Evolutionary conservation across 2,329 filamentous ascomycete genomes (phyloP).

Genomic region (Ceratocystis albifundus): DNA sequence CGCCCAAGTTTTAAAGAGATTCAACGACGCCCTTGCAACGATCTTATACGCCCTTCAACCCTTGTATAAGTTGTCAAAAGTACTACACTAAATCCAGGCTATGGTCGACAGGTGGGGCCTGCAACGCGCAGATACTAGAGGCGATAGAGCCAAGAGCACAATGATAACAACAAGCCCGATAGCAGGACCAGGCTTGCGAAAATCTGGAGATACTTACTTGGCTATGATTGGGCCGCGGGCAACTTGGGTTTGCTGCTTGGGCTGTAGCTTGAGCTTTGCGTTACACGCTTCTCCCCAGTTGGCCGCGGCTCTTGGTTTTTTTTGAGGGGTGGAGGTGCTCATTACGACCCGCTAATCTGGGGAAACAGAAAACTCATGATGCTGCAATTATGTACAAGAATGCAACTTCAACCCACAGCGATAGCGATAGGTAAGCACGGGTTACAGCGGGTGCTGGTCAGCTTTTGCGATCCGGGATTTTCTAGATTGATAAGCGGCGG

Average conservation of each 20-base stretch:
- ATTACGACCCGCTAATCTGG: background rate
- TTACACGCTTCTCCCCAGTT: background rate
- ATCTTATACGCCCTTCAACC: slow-evolving; percentile 4
- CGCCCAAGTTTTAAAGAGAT: slow-evolving; percentile 7
- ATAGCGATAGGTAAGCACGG: background rate
- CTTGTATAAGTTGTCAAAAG: slow-evolving; percentile 11
- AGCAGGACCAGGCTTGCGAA: slow-evolving; percentile 3
- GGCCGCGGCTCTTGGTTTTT: background rate
- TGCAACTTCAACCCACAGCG: background rate
- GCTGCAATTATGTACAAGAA: slow-evolving; percentile 1
- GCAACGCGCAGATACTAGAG: background rate
- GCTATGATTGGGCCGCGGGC: background rate
- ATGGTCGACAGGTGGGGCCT: background rate
- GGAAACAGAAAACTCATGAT: background rate
- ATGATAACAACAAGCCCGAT: background rate
- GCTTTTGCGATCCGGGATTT: background rate
- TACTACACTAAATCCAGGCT: background rate
- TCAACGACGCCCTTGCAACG: background rate
- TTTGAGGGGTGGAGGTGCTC: background rate
- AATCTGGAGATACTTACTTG: background rate
- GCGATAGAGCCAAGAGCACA: no score
- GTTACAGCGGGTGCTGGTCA: background rate
- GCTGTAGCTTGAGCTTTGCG: background rate
- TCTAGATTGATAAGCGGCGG: background rate
- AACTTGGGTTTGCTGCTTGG: background rate